phyloP scores from a whole-genome alignment of 83 land plant species.

The Thuja plicata region DNA sequence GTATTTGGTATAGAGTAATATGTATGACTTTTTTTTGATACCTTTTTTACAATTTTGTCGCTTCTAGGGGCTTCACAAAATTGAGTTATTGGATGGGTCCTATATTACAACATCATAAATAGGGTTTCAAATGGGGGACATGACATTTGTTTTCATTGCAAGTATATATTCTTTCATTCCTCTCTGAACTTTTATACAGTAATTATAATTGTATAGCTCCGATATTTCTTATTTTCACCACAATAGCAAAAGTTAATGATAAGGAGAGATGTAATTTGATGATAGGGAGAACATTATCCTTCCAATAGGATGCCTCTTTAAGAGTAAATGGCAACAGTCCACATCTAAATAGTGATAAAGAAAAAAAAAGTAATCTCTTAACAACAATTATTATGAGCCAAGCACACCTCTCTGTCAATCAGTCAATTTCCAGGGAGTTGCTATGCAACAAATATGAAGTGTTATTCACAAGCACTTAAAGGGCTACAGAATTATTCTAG shows the following conservation, averaged over 20 bases:
- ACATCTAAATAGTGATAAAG: neutral
- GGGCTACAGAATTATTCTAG: neutral
- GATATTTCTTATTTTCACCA: neutral
- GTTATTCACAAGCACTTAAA: neutral
- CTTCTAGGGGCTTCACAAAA: no score
- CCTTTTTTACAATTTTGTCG: no score
- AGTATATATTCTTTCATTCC: neutral
- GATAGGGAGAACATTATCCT: neutral
- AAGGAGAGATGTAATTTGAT: neutral
- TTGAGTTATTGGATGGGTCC: no score
- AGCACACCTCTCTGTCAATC: neutral
- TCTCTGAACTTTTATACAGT: neutral
- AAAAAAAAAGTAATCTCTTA: neutral
- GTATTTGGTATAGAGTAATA: no score
- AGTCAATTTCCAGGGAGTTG: neutral
- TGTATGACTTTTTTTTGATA: no score
- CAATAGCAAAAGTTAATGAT: neutral
- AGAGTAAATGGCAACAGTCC: neutral
- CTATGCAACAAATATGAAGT: neutral
- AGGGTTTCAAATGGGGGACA: no score
- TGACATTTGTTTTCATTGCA: neutral
- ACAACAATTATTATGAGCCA: neutral
- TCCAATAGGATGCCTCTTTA: neutral
- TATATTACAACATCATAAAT: no score
- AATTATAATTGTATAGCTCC: neutral